phyloP scores from a whole-genome alignment of 345 rosid genomes.

The Eucalyptus tenuipes region DNA sequence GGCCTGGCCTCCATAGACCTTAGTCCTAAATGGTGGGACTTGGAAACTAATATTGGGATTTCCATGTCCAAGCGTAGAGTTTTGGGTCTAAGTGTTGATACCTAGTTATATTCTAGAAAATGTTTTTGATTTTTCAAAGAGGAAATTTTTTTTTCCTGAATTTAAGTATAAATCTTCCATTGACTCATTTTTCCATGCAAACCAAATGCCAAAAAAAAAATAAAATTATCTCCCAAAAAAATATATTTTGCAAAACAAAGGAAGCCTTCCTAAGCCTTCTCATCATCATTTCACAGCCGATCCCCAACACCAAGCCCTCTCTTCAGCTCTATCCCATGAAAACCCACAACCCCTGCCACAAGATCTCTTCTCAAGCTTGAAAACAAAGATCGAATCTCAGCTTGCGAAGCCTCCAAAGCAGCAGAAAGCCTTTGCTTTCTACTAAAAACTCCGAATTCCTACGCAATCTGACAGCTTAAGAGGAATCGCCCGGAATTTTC shows the following conservation, averaged over 20 bases:
- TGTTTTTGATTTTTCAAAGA: too few relatives aligned
- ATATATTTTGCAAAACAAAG: too few relatives aligned
- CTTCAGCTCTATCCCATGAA: constrained; percentile 19
- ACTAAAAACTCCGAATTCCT: not conserved
- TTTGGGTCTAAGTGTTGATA: accelerated
- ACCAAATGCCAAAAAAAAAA: too few relatives aligned
- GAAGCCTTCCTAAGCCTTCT: constrained; percentile 13
- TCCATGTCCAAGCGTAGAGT: too few relatives aligned
- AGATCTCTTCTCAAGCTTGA: not conserved
- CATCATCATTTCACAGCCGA: constrained; percentile 66
- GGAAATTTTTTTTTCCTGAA: too few relatives aligned
- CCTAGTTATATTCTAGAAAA: too few relatives aligned
- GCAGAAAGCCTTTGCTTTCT: not conserved
- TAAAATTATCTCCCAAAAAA: too few relatives aligned
- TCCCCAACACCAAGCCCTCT: constrained; percentile 38
- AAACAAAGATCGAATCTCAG: not conserved
- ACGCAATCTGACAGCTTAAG: not conserved
- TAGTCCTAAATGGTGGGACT: too few relatives aligned
- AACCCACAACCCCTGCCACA: not conserved
- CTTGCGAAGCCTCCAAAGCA: not conserved
- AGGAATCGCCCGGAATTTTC: not conserved
- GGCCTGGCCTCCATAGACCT: accelerated
- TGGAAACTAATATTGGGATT: too few relatives aligned
- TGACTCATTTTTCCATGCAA: too few relatives aligned
- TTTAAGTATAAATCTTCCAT: too few relatives aligned